These are phyloP conservation scores for Delonix regia DNA, from an alignment of 306 rosid genomes.

Conservation along the genomic window DNA sequence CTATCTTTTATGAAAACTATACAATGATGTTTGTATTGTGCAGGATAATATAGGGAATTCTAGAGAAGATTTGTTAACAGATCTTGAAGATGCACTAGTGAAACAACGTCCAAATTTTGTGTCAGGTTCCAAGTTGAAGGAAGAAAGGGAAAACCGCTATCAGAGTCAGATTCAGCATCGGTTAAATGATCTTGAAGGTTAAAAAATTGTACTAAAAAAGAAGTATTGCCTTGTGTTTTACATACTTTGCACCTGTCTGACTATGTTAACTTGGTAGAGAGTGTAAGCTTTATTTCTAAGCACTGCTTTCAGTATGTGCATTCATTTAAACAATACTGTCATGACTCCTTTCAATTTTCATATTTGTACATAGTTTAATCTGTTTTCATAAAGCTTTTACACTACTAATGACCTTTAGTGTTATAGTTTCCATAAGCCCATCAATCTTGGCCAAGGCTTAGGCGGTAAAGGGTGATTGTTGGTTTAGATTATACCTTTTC, in stretches of 20 bases:
- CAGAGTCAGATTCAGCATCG: slow-evolving; percentile 68
- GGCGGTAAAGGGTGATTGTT: slow-evolving; percentile 15
- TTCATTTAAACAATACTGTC: neutral
- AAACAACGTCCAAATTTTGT: slow-evolving; percentile 53
- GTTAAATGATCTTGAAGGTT: slow-evolving; percentile 84
- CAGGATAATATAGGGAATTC: slow-evolving; percentile 57
- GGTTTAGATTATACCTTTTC: slow-evolving; percentile 1
- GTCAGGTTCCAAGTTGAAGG: slow-evolving; percentile 61
- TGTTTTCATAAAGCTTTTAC: slow-evolving; percentile 25
- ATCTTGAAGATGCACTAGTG: slow-evolving; percentile 69
- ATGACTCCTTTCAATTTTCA: slow-evolving; percentile 6
- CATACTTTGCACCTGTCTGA: slow-evolving; percentile 20
- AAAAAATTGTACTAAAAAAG: slow-evolving; percentile 19
- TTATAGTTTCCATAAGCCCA: slow-evolving; percentile 30
- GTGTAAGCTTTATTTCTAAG: slow-evolving; percentile 17
- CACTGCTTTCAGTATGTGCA: neutral
- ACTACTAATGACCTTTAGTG: slow-evolving; percentile 22
- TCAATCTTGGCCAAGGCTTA: slow-evolving; percentile 21
- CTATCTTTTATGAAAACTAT: neutral
- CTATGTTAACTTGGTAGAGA: slow-evolving; percentile 19
- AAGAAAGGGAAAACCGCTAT: slow-evolving; percentile 58
- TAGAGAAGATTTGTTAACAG: slow-evolving; percentile 54
- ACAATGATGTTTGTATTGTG: slow-evolving; percentile 31
- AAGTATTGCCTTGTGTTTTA: slow-evolving; percentile 13
- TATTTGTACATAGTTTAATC: slow-evolving; percentile 9